Evolutionary conservation across 306 rosid species (phyloP).

Genomic region (Inga oerstediana): DNA sequence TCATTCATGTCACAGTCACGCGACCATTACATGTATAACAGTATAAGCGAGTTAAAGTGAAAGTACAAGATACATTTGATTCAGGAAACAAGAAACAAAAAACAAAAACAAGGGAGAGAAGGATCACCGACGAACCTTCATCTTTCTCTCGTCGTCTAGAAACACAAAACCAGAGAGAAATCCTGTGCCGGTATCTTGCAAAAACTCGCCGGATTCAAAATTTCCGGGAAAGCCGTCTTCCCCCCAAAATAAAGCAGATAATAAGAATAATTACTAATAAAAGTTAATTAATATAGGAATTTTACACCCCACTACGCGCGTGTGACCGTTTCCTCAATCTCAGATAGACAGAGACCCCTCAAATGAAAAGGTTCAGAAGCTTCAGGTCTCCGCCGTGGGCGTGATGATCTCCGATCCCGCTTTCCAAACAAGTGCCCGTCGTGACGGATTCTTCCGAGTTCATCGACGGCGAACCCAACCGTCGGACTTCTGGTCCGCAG

Average conservation of each 20-base stretch:
- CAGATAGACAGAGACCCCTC: constrained; percentile 31
- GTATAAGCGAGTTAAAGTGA: neutral
- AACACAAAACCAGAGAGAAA: constrained; percentile 49
- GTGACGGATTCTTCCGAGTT: constrained; percentile 86
- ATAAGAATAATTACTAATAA: neutral
- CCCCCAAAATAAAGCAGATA: neutral
- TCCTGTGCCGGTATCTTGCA: constrained; percentile 70
- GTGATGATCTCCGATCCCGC: constrained; percentile 47
- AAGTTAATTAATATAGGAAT: neutral
- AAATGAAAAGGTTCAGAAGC: constrained; percentile 80
- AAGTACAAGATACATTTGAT: neutral
- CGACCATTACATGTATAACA: constrained; percentile 7
- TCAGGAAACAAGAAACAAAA: neutral
- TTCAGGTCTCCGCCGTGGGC: constrained; percentile 51
- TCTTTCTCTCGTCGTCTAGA: constrained; percentile 54
- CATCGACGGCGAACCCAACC: constrained; percentile 82
- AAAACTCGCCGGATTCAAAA: constrained; percentile 63
- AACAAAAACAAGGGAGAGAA: neutral
- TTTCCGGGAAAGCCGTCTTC: constrained; percentile 41
- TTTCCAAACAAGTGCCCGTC: constrained; percentile 66
- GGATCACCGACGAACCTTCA: constrained; percentile 78
- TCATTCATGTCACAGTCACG: constrained; percentile 42
- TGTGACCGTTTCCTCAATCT: constrained; percentile 39
- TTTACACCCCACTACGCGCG: constrained; percentile 29
- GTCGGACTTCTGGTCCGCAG: constrained; percentile 41